These are phyloP conservation scores for Zymoseptoria ardabiliae DNA, from an alignment of 2,329 filamentous ascomycete species.

Conservation along the genomic window DNA sequence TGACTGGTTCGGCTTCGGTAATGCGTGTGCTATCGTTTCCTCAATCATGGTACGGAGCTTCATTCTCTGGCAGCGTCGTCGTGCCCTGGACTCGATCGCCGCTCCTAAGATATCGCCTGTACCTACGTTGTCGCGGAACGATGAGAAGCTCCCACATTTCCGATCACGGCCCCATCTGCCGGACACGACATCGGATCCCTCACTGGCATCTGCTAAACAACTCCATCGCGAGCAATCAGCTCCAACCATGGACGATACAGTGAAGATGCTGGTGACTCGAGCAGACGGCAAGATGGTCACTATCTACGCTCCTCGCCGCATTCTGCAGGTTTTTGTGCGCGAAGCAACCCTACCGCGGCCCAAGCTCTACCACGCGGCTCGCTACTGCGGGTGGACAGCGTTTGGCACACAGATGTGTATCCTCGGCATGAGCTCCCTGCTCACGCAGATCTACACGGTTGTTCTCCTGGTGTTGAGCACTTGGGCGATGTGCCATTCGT, in stretches of 20 bases:
- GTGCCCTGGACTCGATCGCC: not conserved
- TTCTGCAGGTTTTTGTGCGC: constrained; percentile 1
- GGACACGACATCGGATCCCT: not conserved
- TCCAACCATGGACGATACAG: not conserved
- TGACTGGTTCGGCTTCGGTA: constrained; percentile 9
- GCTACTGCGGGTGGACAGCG: not conserved
- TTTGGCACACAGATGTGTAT: constrained; percentile 1
- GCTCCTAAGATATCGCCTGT: not conserved
- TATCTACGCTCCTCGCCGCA: constrained; percentile 1
- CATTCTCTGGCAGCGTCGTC: constrained; percentile 2
- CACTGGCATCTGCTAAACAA: not conserved
- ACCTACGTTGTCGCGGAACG: not conserved
- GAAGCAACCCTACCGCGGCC: not conserved
- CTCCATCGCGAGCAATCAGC: not conserved
- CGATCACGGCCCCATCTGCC: not conserved
- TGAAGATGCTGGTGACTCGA: constrained; percentile 1
- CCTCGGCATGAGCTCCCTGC: constrained; percentile 1
- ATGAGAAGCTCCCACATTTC: not conserved
- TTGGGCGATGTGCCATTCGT: constrained; percentile 1
- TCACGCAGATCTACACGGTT: constrained; percentile 3
- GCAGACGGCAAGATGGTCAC: constrained; percentile 4
- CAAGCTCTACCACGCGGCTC: not conserved
- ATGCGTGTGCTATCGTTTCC: constrained; percentile 3
- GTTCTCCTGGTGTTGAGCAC: not conserved
- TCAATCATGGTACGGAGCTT: constrained; percentile 1